Percentiles rank a stretch among this genome's conserved stretches.
Evolutionary conservation across 768 basidiomycete species (phyloP).

Genomic region (Amanita muscaria): DNA sequence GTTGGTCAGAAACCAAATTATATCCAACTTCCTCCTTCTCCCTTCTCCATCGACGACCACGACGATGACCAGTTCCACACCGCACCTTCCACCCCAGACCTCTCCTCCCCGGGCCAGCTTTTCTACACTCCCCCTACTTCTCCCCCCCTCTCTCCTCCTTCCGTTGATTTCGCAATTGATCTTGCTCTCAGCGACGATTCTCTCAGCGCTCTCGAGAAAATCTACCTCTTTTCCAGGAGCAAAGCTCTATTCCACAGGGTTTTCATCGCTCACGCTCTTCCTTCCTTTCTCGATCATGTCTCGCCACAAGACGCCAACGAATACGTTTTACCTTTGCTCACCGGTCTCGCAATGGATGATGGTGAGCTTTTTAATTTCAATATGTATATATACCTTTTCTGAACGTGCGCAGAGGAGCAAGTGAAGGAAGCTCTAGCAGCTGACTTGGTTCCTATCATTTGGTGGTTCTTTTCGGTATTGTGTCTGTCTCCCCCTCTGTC

Average conservation of each 20-base stretch:
- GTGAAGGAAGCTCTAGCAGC: constrained; percentile 84
- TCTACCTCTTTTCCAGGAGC: constrained; percentile 83
- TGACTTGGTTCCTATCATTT: constrained; percentile 73
- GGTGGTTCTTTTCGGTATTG: constrained; percentile 80
- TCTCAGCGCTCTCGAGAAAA: constrained; percentile 80
- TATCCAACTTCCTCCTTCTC: constrained; percentile 6
- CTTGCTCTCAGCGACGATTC: constrained; percentile 64
- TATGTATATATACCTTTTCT: constrained; percentile 6
- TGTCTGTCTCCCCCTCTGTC: constrained; percentile 10
- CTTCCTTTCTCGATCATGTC: constrained; percentile 67
- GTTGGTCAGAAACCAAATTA: constrained; percentile 9
- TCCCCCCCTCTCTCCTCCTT: constrained; percentile 26
- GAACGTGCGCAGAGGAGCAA: constrained; percentile 51
- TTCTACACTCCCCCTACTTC: constrained; percentile 32
- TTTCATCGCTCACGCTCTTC: constrained; percentile 79
- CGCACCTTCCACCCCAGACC: constrained; percentile 36
- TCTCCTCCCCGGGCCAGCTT: constrained; percentile 18
- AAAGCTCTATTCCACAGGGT: constrained; percentile 53
- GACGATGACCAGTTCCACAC: constrained; percentile 30
- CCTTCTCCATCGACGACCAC: constrained; percentile 2
- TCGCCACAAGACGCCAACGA: constrained; percentile 83
- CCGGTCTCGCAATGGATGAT: constrained; percentile 75
- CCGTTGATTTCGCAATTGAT: constrained; percentile 30
- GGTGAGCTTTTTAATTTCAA: constrained; percentile 36
- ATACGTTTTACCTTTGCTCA: constrained; percentile 89